Percentiles rank a stretch among this genome's conserved stretches.
Evolutionary conservation across 176 grass and related monocot genomes (phyloP).

Genomic region (Ensete glaucum): DNA sequence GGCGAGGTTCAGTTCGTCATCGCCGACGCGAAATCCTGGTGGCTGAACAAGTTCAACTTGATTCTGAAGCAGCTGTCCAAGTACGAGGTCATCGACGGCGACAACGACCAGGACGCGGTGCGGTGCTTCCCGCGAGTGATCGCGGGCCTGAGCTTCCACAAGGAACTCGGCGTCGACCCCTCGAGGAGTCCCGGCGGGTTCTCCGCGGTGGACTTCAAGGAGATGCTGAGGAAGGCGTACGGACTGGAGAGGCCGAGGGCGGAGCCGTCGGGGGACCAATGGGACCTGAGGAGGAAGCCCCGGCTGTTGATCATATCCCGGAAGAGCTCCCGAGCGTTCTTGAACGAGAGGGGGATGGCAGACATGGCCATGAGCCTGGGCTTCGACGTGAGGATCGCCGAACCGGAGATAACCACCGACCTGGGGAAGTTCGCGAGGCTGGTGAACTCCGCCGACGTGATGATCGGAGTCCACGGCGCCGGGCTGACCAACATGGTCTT

Average conservation of each 20-base stretch:
- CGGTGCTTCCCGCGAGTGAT: conserved; percentile 10
- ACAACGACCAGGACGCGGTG: not conserved
- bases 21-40: conserved; percentile 10
- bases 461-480: conserved; percentile 65
- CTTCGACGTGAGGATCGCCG: conserved; percentile 51
- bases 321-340: conserved; percentile 35
- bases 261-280: conserved; percentile 22
- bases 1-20: conserved; percentile 16
- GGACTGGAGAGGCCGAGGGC: conserved; percentile 45
- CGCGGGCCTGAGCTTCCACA: conserved; percentile 8
- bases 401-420: conserved; percentile 61
- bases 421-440: conserved; percentile 44
- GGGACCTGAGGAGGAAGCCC: conserved; percentile 27
- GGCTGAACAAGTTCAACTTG: conserved; percentile 3
- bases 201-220: conserved; percentile 64
- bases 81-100: conserved; percentile 10
- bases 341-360: conserved; percentile 53
- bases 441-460: conserved; percentile 60
- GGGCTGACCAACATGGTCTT: conserved; percentile 97
- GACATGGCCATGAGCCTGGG: conserved; percentile 18
- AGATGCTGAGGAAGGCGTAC: conserved; percentile 54
- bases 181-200: conserved; percentile 28
- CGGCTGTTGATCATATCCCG: conserved; percentile 56
- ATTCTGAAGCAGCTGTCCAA: conserved; percentile 6
- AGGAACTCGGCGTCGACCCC: conserved; percentile 8